Percentiles rank a stretch among this genome's conserved stretches.
These are phyloP conservation scores for Globisporangium nagaii DNA, from an alignment of 352 stramenopile genomes.

Conservation along the genomic window DNA sequence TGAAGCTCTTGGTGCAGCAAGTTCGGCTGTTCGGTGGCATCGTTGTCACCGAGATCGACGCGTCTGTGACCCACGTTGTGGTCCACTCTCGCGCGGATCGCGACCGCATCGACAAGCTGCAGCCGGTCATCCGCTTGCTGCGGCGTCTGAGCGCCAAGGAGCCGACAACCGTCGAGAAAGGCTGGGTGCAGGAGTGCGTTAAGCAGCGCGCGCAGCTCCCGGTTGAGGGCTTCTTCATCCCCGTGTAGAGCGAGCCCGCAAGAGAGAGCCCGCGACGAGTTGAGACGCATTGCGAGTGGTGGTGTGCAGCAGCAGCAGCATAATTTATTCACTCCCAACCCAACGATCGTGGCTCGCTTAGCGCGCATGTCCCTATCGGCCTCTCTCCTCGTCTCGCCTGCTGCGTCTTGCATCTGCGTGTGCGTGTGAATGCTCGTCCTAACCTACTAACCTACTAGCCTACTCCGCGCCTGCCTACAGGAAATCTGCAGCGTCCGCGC, in stretches of 20 bases:
- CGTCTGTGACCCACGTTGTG: slow-evolving; percentile 61
- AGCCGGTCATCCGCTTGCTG: slow-evolving; percentile 37
- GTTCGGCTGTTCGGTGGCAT: slow-evolving; percentile 51
- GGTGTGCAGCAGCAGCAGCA: slow-evolving; percentile 13
- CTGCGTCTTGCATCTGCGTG: neutral
- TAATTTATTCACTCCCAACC: slow-evolving; percentile 30
- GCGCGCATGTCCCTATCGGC: neutral
- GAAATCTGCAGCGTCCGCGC: slow-evolving; percentile 43
- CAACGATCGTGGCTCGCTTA: neutral
- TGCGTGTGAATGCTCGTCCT: neutral
- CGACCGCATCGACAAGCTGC: slow-evolving; percentile 28
- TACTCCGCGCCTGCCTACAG: slow-evolving; percentile 4
- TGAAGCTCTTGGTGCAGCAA: slow-evolving; percentile 57
- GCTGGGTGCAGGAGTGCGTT: slow-evolving; percentile 58
- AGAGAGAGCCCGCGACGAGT: neutral
- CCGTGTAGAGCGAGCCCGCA: slow-evolving; percentile 39
- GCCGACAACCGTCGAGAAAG: slow-evolving; percentile 44
- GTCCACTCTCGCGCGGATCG: slow-evolving; percentile 20
- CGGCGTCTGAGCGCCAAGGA: slow-evolving; percentile 40
- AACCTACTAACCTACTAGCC: neutral
- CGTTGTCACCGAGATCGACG: slow-evolving; percentile 30
- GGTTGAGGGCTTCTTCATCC: slow-evolving; percentile 46
- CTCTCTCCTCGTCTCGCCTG: neutral
- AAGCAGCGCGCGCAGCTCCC: slow-evolving; percentile 40
- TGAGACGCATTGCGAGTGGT: neutral